These are phyloP conservation scores for Hypoxylon fuscum DNA, from an alignment of 495 filamentous ascomycete species.

Conservation along the genomic window DNA sequence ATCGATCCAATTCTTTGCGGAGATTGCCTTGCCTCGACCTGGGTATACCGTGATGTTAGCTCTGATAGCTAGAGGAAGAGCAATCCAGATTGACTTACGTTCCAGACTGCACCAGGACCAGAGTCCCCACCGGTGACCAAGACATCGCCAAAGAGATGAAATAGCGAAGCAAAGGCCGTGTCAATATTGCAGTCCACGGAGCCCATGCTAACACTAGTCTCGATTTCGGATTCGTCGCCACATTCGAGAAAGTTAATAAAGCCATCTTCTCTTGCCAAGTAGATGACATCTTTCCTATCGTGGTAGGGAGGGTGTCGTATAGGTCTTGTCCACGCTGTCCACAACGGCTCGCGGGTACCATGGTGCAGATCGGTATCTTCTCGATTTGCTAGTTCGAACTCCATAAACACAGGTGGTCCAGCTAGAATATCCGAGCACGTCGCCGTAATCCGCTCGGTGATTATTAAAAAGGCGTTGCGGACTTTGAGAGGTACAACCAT, in stretches of 20 bases:
- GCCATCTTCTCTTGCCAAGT: constrained; percentile 83
- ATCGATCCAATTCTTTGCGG: constrained; percentile 58
- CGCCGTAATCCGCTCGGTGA: constrained; percentile 66
- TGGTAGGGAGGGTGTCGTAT: constrained; percentile 67
- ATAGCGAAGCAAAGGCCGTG: constrained; percentile 68
- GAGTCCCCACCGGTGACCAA: constrained; percentile 82
- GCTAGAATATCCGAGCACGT: constrained; percentile 67
- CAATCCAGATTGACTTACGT: constrained; percentile 57
- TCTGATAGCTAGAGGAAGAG: not conserved
- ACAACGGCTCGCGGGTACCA: constrained; percentile 54
- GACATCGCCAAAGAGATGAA: constrained; percentile 69
- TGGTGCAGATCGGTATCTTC: constrained; percentile 50
- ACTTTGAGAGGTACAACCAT: constrained; percentile 75
- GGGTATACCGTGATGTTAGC: constrained; percentile 28
- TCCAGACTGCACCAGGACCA: constrained; percentile 81
- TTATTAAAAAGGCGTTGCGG: constrained; percentile 68
- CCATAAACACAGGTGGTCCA: constrained; percentile 56
- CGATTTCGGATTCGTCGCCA: constrained; percentile 60
- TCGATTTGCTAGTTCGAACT: constrained; percentile 42
- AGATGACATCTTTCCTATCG: constrained; percentile 72
- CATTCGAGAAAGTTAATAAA: constrained; percentile 73
- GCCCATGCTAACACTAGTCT: constrained; percentile 62
- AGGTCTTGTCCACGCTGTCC: constrained; percentile 77
- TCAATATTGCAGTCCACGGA: constrained; percentile 69
- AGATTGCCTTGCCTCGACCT: constrained; percentile 54